Base-by-base conservation (phyloP, 148 eudicot species). In the Camellia sinensis region DNA sequence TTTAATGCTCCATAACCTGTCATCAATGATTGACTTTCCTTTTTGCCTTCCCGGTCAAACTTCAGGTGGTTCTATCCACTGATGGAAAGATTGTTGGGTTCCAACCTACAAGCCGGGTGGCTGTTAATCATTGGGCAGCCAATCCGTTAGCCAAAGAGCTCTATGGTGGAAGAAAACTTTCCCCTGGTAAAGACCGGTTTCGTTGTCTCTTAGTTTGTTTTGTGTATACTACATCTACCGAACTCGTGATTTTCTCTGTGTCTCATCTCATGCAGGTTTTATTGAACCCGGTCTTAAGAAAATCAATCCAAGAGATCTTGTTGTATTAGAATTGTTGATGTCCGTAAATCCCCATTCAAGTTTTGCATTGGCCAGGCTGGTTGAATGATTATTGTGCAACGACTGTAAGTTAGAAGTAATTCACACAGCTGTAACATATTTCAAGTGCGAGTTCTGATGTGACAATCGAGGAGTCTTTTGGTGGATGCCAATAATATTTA, bases 81-180 rank as follows among this genome's bases (percentile, higher is more conserved):
- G 96, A 90, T 54, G 91, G 97, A 48, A 85, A 73, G 29, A 83
- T 95, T 59, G 79, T 90, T 17, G 97, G 97, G 67, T 87, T 95
- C 83, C 94, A 93, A 87, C 98, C 98, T 70, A 92, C 93, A 46
- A 95, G 90, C 83, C 88, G 87, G 60, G 84, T 87, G 8, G 97
- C 97, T 54, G 97, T 91, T 14, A 91, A 89, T 84, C 85, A 91
- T 43, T 95, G 96, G 98, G 91, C 97, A 48, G 76, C 90, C 71
- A 92, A 93, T 84, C 99, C 97, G 60, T 82, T 93, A 59, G 87
- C 92, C 37, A 91, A 84, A 85, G 97, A 92, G 83, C 85, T 95
- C 64, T 86, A 90, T 81, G 90, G 90, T 80, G 88, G 93, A 77
- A 88, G 85, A 80, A 78, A 89, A 57, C 94, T 93, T 65, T 89